Evolutionary conservation across 2,329 filamentous ascomycete genomes (phyloP).

Genomic region (Chaetomiaceae sp.): DNA sequence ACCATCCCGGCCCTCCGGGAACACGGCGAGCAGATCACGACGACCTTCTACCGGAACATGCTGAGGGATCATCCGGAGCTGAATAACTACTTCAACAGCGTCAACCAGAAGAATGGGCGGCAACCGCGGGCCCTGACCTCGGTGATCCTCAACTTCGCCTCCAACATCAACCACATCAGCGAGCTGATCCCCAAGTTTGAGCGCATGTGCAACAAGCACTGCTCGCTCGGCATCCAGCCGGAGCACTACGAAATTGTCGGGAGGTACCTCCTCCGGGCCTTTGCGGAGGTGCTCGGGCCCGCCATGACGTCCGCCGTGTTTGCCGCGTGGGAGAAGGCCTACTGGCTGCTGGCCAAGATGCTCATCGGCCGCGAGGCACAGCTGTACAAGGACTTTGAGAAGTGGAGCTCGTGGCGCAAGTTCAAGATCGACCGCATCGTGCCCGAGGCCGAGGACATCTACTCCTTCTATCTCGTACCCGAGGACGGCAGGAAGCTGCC

Average conservation of each 20-base stretch:
- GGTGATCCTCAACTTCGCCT: constrained; percentile 65
- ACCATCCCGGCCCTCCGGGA: constrained; percentile 65
- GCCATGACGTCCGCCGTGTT: constrained; percentile 61
- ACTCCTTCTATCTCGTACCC: constrained; percentile 65
- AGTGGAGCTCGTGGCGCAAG: constrained; percentile 63
- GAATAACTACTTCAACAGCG: constrained; percentile 65
- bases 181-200: constrained; percentile 51
- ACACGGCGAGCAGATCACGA: constrained; percentile 64
- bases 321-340: constrained; percentile 66
- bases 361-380: constrained; percentile 63
- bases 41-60: constrained; percentile 69
- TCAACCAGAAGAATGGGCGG: constrained; percentile 58
- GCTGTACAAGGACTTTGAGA: constrained; percentile 57
- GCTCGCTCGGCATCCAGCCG: constrained; percentile 61
- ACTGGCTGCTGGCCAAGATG: constrained; percentile 68
- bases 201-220: constrained; percentile 67
- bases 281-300: constrained; percentile 61
- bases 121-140: constrained; percentile 59
- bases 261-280: constrained; percentile 62
- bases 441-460: constrained; percentile 63
- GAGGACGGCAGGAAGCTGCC: constrained; percentile 59
- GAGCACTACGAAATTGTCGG: constrained; percentile 69
- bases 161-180: constrained; percentile 61
- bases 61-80: constrained; percentile 61
- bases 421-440: constrained; percentile 64